Percentiles rank a stretch among this genome's conserved stretches.
Evolutionary conservation across 2,329 filamentous ascomycete genomes (phyloP).

Genomic region (Immersiporthe knoxdaviesiana): DNA sequence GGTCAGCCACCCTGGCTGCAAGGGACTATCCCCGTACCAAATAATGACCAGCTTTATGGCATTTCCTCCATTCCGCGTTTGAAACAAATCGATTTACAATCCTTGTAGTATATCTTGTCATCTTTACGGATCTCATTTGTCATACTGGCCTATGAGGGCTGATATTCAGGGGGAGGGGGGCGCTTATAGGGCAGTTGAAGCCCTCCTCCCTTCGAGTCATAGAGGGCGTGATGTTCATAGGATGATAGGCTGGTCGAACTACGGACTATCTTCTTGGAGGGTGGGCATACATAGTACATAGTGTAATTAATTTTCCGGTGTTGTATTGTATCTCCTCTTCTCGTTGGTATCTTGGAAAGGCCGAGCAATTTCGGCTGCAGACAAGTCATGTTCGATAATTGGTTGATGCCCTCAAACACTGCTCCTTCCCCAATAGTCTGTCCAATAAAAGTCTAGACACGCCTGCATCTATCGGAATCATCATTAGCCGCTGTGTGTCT

Average conservation of each 20-base stretch:
- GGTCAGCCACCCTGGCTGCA: neutral
- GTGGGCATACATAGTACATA: too few species aligned
- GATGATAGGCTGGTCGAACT: neutral
- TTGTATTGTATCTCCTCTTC: neutral
- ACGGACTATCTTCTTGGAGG: neutral
- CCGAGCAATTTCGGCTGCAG: neutral
- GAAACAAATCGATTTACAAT: neutral
- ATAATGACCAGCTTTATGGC: neutral
- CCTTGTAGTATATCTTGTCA: neutral
- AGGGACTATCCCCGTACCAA: neutral
- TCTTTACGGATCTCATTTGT: neutral
- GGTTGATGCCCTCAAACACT: neutral
- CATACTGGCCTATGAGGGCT: neutral
- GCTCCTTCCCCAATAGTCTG: neutral
- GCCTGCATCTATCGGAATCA: neutral
- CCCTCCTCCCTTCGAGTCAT: neutral
- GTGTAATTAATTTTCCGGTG: neutral
- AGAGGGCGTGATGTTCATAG: neutral
- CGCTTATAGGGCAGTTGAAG: too few species aligned
- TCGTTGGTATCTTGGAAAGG: neutral
- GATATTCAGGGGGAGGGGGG: neutral
- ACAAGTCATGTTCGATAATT: neutral
- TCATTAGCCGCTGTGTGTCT: neutral
- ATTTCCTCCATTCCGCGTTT: neutral
- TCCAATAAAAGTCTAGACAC: neutral